phyloP scores from a whole-genome alignment of 208 protist genomes.

The Crithidia sp. region DNA sequence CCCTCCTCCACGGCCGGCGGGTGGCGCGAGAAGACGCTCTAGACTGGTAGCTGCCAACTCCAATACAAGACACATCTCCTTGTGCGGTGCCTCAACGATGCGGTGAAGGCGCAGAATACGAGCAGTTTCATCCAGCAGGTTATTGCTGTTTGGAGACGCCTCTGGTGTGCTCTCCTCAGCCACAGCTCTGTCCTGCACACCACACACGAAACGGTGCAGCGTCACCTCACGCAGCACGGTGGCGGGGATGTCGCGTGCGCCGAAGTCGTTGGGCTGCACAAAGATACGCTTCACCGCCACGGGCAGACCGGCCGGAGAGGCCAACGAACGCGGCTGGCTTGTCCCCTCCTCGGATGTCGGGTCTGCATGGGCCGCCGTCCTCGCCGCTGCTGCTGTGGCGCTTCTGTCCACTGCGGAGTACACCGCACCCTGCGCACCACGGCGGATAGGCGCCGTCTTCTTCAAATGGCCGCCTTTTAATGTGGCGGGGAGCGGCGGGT shows the following conservation, averaged over 20 bases:
- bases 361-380: neutral
- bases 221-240: constrained; percentile 80
- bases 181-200: constrained; percentile 2
- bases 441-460: constrained; percentile 59
- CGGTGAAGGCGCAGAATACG: constrained; percentile 52
- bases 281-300: constrained; percentile 89
- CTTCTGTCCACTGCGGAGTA: constrained; percentile 66
- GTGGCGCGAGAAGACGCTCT: constrained; percentile 42
- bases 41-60: constrained; percentile 74
- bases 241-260: constrained; percentile 65
- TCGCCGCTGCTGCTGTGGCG: no score
- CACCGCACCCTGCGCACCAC: constrained; percentile 83
- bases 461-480: constrained; percentile 58
- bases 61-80: constrained; percentile 84
- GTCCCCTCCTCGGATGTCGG: neutral
- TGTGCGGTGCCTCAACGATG: constrained; percentile 79
- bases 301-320: neutral
- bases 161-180: no score
- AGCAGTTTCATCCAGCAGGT: constrained; percentile 37
- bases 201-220: constrained; percentile 51
- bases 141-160: neutral
- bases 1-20: neutral
- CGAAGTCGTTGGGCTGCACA: constrained; percentile 72
- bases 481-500: constrained; percentile 27
- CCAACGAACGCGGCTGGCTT: no score